phyloP scores from a whole-genome alignment of 164 flowering plant species.

The Taxillus chinensis region DNA sequence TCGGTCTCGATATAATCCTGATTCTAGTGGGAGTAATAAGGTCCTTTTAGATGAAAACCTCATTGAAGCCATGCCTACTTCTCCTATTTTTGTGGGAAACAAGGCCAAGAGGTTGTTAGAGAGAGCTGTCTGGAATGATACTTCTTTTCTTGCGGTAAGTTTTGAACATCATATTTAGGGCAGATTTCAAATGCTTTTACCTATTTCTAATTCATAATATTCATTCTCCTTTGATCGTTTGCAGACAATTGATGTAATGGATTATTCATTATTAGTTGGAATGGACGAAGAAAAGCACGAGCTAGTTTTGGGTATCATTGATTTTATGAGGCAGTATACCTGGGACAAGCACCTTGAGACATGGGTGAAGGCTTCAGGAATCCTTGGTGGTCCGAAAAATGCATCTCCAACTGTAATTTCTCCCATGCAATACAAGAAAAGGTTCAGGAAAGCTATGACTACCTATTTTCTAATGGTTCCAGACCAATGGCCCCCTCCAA shows the following conservation, averaged over 20 bases:
- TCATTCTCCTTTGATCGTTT: conserved; percentile 1
- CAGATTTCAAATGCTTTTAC: no score
- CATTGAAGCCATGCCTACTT: conserved; percentile 97
- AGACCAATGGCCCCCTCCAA: conserved; percentile 83
- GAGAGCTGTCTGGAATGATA: conserved; percentile 99
- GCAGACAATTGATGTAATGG: conserved; percentile 96
- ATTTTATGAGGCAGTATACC: conserved; percentile 97
- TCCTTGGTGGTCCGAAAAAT: conserved; percentile 84
- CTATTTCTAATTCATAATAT: background rate
- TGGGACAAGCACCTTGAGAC: conserved; percentile 99
- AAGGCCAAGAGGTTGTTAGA: conserved; percentile 87
- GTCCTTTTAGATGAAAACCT: conserved; percentile 92
- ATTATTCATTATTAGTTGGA: conserved; percentile 90
- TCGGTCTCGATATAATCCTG: conserved; percentile 86
- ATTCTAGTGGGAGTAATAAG: conserved; percentile 83
- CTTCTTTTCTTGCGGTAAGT: conserved; percentile 94
- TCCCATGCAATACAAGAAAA: conserved; percentile 90
- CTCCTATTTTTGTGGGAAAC: conserved; percentile 97
- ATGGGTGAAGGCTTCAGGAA: conserved; percentile 96
- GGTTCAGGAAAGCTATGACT: conserved; percentile 98
- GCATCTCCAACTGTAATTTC: conserved; percentile 87
- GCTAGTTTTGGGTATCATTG: conserved; percentile 91
- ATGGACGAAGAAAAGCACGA: conserved; percentile 89
- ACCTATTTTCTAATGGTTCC: conserved; percentile 93
- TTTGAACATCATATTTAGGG: background rate